Base-by-base conservation (phyloP, 2,329 filamentous ascomycete genomes). In the Pseudogymnoascus sp. region DNA sequence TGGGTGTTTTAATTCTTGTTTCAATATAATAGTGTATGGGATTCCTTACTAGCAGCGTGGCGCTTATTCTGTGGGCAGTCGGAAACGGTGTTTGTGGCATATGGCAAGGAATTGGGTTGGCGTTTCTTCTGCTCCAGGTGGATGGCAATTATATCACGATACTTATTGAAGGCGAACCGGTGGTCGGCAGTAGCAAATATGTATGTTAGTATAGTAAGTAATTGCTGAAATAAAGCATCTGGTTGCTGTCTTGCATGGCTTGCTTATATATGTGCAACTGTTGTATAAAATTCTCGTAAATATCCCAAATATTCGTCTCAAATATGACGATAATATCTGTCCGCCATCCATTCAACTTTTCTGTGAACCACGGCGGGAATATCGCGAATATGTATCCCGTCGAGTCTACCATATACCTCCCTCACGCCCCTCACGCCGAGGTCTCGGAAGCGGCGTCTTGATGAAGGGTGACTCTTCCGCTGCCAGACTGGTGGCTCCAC, bases 31-130 rank as follows among this genome's bases (percentile, higher is more conserved):
- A 54, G 47, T 54, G 47, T 32, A 20, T 6, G 47, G 28, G 28
- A 28, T 54, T 54, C 8, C 5, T 54, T 54, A 32, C 28, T 54
- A 54, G 47, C 20, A 54, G 47, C 38, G 38, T 50, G 59, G 59
- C 59, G 59, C 59, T 54, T 60, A 41, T 60, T 60, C 28, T 54
- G 47, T 54, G 28, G 47, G 25, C 37, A 47, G 28, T 60, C 35
- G 59, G 28, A 57, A 12, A 30, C 14, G 59, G 59, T 39, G 59
- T 60, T 60, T 60, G 8, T 59, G 38, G 59, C 47, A 54, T 30
- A 25, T 32, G 47, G 47, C 47, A 54, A 20, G 47, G 47, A 34
- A 32, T 54, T 5, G 47, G 47, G 28, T 18, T 32, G 47, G 47
- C 47, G 47, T 54, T 32, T 54, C 16, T 54, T 12, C 18, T 54